These are phyloP conservation scores for Microbotryum intermedium DNA, from an alignment of 1,284 basidiomycete genomes.

Conservation along the genomic window DNA sequence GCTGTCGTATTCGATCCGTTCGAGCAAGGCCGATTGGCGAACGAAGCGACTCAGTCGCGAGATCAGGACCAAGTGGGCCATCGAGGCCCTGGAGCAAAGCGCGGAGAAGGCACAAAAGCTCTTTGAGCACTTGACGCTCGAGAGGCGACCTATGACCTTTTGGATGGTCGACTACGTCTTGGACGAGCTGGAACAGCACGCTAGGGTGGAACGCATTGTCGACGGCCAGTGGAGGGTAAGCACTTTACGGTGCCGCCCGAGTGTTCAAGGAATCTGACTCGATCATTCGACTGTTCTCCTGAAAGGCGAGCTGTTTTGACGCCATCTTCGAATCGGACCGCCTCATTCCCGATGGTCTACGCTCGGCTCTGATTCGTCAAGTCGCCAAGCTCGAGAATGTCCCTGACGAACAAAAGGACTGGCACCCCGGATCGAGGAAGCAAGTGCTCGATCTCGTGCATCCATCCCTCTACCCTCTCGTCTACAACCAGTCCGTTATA, in stretches of 20 bases:
- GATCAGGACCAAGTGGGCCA: constrained; percentile 19
- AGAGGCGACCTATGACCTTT: neutral
- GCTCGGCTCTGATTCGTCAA: neutral
- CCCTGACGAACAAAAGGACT: constrained; percentile 43
- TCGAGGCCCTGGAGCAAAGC: constrained; percentile 5
- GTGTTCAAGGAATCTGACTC: neutral
- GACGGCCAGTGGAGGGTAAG: constrained; percentile 2
- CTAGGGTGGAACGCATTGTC: neutral
- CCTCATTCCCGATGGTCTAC: constrained; percentile 3
- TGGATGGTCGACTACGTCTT: constrained; percentile 19
- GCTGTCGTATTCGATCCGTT: constrained; percentile 7
- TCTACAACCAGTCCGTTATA: constrained; percentile 38
- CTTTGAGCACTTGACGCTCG: neutral
- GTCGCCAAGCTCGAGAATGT: constrained; percentile 41
- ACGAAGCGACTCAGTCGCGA: constrained; percentile 5
- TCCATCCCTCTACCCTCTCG: constrained; percentile 44
- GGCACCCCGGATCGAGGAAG: constrained; percentile 46
- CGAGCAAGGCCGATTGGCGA: constrained; percentile 14
- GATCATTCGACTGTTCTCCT: neutral
- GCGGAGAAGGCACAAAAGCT: neutral
- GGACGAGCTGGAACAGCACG: constrained; percentile 18
- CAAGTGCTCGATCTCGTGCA: constrained; percentile 46
- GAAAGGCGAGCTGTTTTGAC: constrained; percentile 9
- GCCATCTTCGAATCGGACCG: constrained; percentile 15
- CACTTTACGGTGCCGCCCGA: too few species aligned